Percentiles rank a stretch among this genome's conserved stretches.
Conservation (phyloP, 352 stramenopile genomes). For the Globisporangium lucens region DNA sequence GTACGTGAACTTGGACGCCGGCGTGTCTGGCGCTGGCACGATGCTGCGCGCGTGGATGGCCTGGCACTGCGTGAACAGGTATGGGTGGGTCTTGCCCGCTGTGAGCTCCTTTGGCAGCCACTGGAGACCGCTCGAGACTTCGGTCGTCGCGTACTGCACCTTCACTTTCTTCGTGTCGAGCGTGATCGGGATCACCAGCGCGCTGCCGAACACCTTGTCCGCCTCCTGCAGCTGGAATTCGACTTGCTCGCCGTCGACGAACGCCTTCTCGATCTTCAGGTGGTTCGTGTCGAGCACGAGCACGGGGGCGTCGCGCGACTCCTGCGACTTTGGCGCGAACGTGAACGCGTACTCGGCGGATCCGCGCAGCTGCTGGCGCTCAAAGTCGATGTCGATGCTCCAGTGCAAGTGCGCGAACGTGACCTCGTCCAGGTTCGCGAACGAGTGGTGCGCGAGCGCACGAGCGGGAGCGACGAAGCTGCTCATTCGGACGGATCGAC, state of each 20-base stretch:
- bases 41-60: conserved; percentile 95
- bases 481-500: not conserved
- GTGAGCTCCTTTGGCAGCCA: conserved; percentile 94
- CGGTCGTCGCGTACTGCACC: conserved; percentile 20
- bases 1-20: conserved; percentile 94
- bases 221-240: conserved; percentile 31
- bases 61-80: conserved; percentile 93
- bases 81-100: conserved; percentile 91
- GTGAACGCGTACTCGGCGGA: conserved; percentile 85
- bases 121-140: conserved; percentile 70
- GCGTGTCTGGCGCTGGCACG: conserved; percentile 95
- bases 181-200: conserved; percentile 50
- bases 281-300: conserved; percentile 87
- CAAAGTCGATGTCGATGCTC: conserved; percentile 86
- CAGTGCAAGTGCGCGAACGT: conserved; percentile 87
- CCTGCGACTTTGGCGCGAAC: conserved; percentile 18
- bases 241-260: conserved; percentile 41
- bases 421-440: conserved; percentile 83
- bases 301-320: conserved; percentile 12
- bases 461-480: not conserved
- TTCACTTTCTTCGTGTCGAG: conserved; percentile 47
- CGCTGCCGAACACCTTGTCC: conserved; percentile 63
- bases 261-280: conserved; percentile 61
- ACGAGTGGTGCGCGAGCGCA: conserved; percentile 61
- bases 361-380: conserved; percentile 55